Evolutionary conservation across 2,329 filamentous ascomycete genomes (phyloP).

Genomic region (Ophidiomyces ophidiicola): DNA sequence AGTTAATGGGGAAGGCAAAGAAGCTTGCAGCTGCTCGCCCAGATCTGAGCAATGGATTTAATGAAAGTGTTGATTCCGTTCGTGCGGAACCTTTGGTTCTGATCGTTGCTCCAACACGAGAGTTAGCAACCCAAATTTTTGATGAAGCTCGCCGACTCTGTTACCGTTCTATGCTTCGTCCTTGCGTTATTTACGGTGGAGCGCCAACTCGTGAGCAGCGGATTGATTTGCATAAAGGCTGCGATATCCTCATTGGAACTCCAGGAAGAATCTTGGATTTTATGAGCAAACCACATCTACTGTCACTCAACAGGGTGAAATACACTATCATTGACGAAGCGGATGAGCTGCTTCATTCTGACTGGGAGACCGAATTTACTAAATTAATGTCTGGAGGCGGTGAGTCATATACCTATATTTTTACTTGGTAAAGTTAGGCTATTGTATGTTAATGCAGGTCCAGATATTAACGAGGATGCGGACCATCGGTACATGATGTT

Average conservation of each 20-base stretch:
- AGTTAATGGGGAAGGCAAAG: slow-evolving; percentile 90
- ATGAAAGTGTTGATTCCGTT: slow-evolving; percentile 41
- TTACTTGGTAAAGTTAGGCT: background rate
- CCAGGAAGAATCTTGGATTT: slow-evolving; percentile 79
- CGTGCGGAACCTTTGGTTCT: slow-evolving; percentile 80
- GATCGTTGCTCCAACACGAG: slow-evolving; percentile 73
- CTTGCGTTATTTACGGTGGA: slow-evolving; percentile 81
- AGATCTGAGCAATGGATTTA: slow-evolving; percentile 44
- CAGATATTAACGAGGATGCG: slow-evolving; percentile 61
- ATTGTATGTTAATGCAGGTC: background rate
- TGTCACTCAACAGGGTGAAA: slow-evolving; percentile 24
- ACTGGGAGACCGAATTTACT: slow-evolving; percentile 66
- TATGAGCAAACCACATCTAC: slow-evolving; percentile 51
- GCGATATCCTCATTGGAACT: slow-evolving; percentile 78
- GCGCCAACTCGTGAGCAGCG: slow-evolving; percentile 58
- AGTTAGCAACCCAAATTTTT: slow-evolving; percentile 87
- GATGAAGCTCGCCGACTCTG: slow-evolving; percentile 86
- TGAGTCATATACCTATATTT: slow-evolving; percentile 36
- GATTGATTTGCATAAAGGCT: slow-evolving; percentile 64
- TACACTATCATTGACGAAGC: slow-evolving; percentile 81
- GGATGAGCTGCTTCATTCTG: slow-evolving; percentile 72
- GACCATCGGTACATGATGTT: slow-evolving; percentile 69
- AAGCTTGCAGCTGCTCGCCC: slow-evolving; percentile 71
- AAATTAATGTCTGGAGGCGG: slow-evolving; percentile 70
- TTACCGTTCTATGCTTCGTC: slow-evolving; percentile 88